A percentile compares a stretch with the other conserved stretches of the same genome.
These are phyloP conservation scores for Urostyla sp. DNA, from an alignment of 73 alveolate species.

Conservation along the genomic window DNA sequence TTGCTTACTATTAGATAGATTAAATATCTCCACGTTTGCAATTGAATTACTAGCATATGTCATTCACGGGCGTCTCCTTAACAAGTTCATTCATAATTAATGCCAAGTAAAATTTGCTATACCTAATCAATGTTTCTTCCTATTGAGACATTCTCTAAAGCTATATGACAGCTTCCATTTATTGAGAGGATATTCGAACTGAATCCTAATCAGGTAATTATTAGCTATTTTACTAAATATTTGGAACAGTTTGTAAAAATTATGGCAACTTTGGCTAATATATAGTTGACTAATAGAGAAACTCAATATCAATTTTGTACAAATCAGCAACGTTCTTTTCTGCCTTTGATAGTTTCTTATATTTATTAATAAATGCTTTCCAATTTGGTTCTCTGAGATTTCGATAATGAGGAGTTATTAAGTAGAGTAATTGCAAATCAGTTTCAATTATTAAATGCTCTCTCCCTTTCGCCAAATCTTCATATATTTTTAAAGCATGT, in stretches of 20 bases:
- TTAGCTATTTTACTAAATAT: no score
- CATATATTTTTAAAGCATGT: slow-evolving; percentile 48
- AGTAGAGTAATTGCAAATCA: slow-evolving; percentile 61
- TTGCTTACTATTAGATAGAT: slow-evolving; percentile 46
- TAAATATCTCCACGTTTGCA: slow-evolving; percentile 61
- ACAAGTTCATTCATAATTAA: slow-evolving; percentile 65
- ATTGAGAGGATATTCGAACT: no score
- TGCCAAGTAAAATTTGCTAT: slow-evolving; percentile 65
- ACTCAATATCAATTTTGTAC: slow-evolving; percentile 52
- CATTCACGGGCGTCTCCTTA: slow-evolving; percentile 67
- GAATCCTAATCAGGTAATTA: no score
- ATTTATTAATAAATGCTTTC: slow-evolving; percentile 41
- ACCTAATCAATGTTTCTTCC: slow-evolving; percentile 21
- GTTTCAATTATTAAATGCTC: slow-evolving; percentile 50
- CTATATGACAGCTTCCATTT: slow-evolving; percentile 44
- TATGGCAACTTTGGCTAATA: slow-evolving; percentile 21
- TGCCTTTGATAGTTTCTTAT: slow-evolving; percentile 15
- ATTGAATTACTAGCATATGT: slow-evolving; percentile 28
- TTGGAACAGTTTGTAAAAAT: neutral
- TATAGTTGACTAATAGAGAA: slow-evolving; percentile 19
- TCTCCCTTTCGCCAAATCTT: slow-evolving; percentile 63
- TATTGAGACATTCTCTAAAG: neutral
- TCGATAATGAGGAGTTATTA: slow-evolving; percentile 58
- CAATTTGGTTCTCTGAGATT: slow-evolving; percentile 67
- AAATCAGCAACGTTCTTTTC: slow-evolving; percentile 55